Evolutionary conservation across 1,284 basidiomycete genomes (phyloP).

Genomic region (Cutaneotrichosporon sp.): DNA sequence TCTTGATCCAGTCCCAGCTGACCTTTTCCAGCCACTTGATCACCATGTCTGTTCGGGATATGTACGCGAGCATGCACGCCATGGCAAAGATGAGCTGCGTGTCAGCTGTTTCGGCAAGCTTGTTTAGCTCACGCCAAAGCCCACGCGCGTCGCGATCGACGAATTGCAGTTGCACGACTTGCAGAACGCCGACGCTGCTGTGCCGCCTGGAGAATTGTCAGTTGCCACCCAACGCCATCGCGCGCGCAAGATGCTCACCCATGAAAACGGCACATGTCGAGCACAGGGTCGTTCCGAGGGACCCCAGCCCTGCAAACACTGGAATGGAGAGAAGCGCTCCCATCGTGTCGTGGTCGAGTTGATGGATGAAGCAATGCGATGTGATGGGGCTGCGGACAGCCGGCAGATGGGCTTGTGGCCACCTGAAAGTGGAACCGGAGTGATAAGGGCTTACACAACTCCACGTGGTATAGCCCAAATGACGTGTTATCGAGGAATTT

Average conservation of each 20-base stretch:
- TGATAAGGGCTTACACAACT: too few species aligned
- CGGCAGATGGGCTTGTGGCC: too few species aligned
- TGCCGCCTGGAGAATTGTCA: conserved; percentile 32
- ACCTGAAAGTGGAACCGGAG: background rate
- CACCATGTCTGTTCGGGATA: conserved; percentile 85
- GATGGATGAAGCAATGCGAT: background rate
- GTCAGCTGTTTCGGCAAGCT: conserved; percentile 1
- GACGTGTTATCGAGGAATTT: background rate
- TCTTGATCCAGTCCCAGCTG: conserved; percentile 96
- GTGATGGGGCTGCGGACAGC: too few species aligned
- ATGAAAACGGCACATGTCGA: conserved; percentile 56
- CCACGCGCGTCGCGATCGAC: conserved; percentile 93
- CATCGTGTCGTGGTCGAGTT: conserved; percentile 51
- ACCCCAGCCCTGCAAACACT: conserved; percentile 64
- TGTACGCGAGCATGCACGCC: conserved; percentile 94
- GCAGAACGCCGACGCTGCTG: conserved; percentile 86
- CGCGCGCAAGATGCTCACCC: conserved; percentile 62
- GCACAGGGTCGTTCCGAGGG: conserved; percentile 71
- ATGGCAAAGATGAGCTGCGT: conserved; percentile 84
- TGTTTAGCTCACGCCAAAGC: conserved; percentile 68
- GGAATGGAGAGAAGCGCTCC: conserved; percentile 81
- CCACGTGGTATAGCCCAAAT: too few species aligned
- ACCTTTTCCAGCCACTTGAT: conserved; percentile 85
- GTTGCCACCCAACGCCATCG: conserved; percentile 54
- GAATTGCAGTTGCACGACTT: conserved; percentile 99